A percentile compares a stretch with the other conserved stretches of the same genome.
phyloP scores from a whole-genome alignment of 2,329 filamentous ascomycete genomes.

The Paramyrothecium sp. region DNA sequence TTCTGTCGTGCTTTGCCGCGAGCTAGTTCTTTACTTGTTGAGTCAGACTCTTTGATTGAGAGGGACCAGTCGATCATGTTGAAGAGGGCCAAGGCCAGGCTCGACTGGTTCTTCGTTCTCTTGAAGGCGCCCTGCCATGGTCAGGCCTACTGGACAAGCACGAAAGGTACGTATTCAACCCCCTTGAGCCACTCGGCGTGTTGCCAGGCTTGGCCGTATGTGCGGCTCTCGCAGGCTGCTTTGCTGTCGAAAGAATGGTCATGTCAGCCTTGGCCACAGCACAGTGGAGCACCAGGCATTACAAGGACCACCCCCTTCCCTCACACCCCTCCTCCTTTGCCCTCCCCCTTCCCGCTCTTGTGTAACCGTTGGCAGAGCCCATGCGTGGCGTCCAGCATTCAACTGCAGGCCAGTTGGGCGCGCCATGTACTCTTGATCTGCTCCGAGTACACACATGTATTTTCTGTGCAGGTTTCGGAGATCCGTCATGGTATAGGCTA shows the following conservation, averaged over 20 bases:
- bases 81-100: too few relatives aligned
- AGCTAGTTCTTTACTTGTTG: too few relatives aligned
- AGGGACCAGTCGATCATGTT: too few relatives aligned
- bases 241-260: too few relatives aligned
- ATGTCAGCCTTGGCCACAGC: conserved; percentile 13
- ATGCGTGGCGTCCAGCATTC: conserved; percentile 22
- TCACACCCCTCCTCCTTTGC: not conserved
- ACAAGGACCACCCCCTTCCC: not conserved
- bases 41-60: too few relatives aligned
- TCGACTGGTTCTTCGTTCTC: too few relatives aligned
- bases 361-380: conserved; percentile 12
- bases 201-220: too few relatives aligned
- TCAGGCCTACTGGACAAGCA: too few relatives aligned
- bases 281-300: not conserved
- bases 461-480: conserved; percentile 7
- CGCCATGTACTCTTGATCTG: conserved; percentile 14
- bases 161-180: too few relatives aligned
- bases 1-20: not conserved
- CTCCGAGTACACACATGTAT: conserved; percentile 18
- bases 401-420: conserved; percentile 10
- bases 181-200: too few relatives aligned
- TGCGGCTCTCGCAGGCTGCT: too few relatives aligned
- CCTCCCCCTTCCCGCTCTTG: conserved; percentile 2
- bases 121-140: too few relatives aligned
- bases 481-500: conserved; percentile 11